Evolutionary conservation across 352 stramenopile species (phyloP).

Genomic region (Pythium utonaiense): DNA sequence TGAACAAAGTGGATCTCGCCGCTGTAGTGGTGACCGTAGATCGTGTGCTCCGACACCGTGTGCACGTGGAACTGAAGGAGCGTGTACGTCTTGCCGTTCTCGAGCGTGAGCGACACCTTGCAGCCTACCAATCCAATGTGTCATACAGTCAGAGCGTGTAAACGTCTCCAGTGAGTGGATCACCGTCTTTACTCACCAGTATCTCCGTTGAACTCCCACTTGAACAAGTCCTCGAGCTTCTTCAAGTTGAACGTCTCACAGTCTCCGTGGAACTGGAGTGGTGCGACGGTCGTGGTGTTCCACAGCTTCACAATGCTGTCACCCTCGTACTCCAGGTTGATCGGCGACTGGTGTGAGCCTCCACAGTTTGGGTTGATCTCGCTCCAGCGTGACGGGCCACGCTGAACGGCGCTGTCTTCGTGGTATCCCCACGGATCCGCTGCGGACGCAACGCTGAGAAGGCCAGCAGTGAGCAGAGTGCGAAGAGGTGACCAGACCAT

Average conservation of each 20-base stretch:
- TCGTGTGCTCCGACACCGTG: slow-evolving; percentile 52
- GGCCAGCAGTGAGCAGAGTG: slow-evolving; percentile 23
- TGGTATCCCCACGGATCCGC: slow-evolving; percentile 47
- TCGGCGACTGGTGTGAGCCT: slow-evolving; percentile 48
- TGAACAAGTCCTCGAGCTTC: slow-evolving; percentile 60
- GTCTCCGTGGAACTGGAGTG: slow-evolving; percentile 45
- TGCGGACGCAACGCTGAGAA: slow-evolving; percentile 23
- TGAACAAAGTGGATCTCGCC: slow-evolving; percentile 67
- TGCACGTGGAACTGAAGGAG: slow-evolving; percentile 67
- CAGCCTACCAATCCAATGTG: slow-evolving; percentile 28
- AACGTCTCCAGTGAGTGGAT: background rate
- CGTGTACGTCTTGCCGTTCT: slow-evolving; percentile 37
- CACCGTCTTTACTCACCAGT: slow-evolving; percentile 24
- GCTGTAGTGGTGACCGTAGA: slow-evolving; percentile 42
- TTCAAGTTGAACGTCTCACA: slow-evolving; percentile 54
- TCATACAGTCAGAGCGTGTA: background rate
- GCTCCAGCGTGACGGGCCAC: slow-evolving; percentile 44
- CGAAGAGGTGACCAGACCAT: slow-evolving; percentile 28
- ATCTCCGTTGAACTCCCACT: slow-evolving; percentile 46
- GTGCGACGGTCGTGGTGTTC: slow-evolving; percentile 32
- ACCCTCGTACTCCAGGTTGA: slow-evolving; percentile 44
- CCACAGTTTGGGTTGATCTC: slow-evolving; percentile 31
- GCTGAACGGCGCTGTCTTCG: slow-evolving; percentile 28
- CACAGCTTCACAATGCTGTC: slow-evolving; percentile 39
- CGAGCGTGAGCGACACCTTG: slow-evolving; percentile 45